Base-by-base conservation (phyloP, 192 early-diverging fungal species). In the Coemansia sp. region DNA sequence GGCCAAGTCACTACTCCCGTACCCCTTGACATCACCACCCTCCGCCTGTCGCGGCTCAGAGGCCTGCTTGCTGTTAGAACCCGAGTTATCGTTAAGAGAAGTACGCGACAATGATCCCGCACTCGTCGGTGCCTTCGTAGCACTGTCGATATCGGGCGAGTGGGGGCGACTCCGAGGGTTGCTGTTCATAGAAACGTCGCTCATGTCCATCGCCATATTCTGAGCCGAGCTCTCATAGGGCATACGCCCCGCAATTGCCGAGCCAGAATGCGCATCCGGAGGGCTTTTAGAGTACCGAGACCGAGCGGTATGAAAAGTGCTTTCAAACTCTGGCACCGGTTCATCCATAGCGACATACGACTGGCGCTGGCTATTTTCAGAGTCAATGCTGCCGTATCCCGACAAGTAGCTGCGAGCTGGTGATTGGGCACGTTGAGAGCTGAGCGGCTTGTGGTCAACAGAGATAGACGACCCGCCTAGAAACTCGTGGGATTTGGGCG, bases 161-260 rank as follows among this genome's bases (percentile, higher is more conserved):
- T 70, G 69, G 43, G 72, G 39, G 37, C 70, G 70, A 45, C 76
- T 77, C 43, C 50, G 55, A 14, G 70, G 65, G 31, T 72, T 70
- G 66, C 77, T 80, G 48, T 45, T 61, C 72, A 75, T 80, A 21
- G 77, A 80, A 21, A 80, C 73, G 33, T 80, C 77, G 73, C 77
- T 80, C 16, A 39, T 52, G 26, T 80, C 77, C 68, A 76, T 64
- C 36, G 67, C 69, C 26, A 60, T 60, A 25, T 37, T 66, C 20
- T 61, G 26, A 5, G 34, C 36, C 5, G 66, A 55, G 36, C 57
- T 33, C 14, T 70, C 59, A 18, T 65, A 47, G 35, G 58, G 36
- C 33, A 26, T 31, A 9, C 41, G 20, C 11, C 28, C 25, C 25
- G 28, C 13, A 25, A 53, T 8, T 23, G 12, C 18, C 36, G 62